Evolutionary conservation across 2,329 filamentous ascomycete genomes (phyloP), one percentile per base, ranked within the genome.

Genomic region (Catunica adiposa): DNA sequence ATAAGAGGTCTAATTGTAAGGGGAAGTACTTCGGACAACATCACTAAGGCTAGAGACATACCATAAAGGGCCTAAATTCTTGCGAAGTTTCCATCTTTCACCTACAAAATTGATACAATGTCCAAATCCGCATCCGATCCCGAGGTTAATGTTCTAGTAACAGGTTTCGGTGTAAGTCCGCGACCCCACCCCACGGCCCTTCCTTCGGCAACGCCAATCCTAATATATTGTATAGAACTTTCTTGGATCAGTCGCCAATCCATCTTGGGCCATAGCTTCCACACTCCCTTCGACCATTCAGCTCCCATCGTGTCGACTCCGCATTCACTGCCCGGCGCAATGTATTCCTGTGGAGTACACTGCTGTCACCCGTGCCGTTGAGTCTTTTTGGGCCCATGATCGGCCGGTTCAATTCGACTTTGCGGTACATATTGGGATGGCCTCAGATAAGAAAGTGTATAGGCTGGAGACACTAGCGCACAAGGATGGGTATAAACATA

Each of bases 361-460:
- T 20, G 26, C 26, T 15, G 48, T 51, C 1, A 51, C 48, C 11
- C 20, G 26, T n/a, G 26, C 48, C 14, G 15, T 51, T 20, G 25
- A 51, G n/a, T 14, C 17, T 6, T 29, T 51, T 17, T 51, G 48
- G 48, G 26, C 29, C 25, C 48, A 23, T 0, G 9, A 29, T 8
- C 6, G 26, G 7, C 14, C 5, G 2, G 25, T 34, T 7, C 67
- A 70, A 51, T 75, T 82, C 55, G 84, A 94, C 66, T 68, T 84
- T 29, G 74, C 81, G 22, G 66, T 94, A 3, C 87, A 94, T 66
- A 84, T 94, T 53, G 88, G 88, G 60, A 88, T 94, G 76, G 85
- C 86, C 65, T 64, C 84, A 66, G 63, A 78, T 69, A 61, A 74
- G 66, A 62, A 79, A 14, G 67, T 78, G 62, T 94, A 90, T 66